These are phyloP conservation scores for Parathielavia appendiculata DNA, from an alignment of 495 filamentous ascomycete species.

Conservation along the genomic window DNA sequence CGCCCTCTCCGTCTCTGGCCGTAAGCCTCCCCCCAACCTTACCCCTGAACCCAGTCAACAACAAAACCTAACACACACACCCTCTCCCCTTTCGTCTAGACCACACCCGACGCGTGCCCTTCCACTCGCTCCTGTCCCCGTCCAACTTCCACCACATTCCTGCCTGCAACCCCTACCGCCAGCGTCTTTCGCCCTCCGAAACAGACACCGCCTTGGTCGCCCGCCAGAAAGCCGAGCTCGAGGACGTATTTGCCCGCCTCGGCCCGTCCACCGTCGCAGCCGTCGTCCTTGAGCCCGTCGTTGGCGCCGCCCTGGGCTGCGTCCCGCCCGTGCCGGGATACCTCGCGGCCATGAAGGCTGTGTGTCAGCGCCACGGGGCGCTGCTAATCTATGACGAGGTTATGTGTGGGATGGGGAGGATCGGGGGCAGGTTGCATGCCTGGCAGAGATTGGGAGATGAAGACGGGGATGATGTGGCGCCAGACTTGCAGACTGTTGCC, in stretches of 20 bases:
- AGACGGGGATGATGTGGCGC: slow-evolving; percentile 48
- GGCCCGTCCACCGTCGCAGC: slow-evolving; percentile 61
- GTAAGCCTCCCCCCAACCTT: slow-evolving; percentile 52
- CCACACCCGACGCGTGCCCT: too few relatives aligned
- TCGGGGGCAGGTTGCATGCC: slow-evolving; percentile 52
- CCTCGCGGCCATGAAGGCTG: slow-evolving; percentile 53
- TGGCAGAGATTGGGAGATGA: slow-evolving; percentile 41
- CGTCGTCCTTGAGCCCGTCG: slow-evolving; percentile 63
- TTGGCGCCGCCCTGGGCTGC: slow-evolving; percentile 57
- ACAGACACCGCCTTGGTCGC: slow-evolving; percentile 6
- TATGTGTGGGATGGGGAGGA: slow-evolving; percentile 68
- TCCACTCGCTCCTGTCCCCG: too few relatives aligned
- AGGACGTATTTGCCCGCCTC: slow-evolving; percentile 59
- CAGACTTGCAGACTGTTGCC: slow-evolving; percentile 61
- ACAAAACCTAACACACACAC: neutral
- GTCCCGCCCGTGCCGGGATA: slow-evolving; percentile 59
- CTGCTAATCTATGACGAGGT: slow-evolving; percentile 71
- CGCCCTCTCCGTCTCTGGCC: slow-evolving; percentile 54
- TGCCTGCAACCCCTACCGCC: slow-evolving; percentile 52
- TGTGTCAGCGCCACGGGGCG: slow-evolving; percentile 62
- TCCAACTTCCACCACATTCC: slow-evolving; percentile 54
- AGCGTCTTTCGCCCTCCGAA: slow-evolving; percentile 22
- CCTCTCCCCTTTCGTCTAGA: slow-evolving; percentile 11
- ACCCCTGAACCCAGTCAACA: slow-evolving; percentile 39
- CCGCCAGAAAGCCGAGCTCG: slow-evolving; percentile 52